Evolutionary conservation across 768 basidiomycete species (phyloP), one percentile per base, ranked within the genome.

Genomic region (Russula emetica): DNA sequence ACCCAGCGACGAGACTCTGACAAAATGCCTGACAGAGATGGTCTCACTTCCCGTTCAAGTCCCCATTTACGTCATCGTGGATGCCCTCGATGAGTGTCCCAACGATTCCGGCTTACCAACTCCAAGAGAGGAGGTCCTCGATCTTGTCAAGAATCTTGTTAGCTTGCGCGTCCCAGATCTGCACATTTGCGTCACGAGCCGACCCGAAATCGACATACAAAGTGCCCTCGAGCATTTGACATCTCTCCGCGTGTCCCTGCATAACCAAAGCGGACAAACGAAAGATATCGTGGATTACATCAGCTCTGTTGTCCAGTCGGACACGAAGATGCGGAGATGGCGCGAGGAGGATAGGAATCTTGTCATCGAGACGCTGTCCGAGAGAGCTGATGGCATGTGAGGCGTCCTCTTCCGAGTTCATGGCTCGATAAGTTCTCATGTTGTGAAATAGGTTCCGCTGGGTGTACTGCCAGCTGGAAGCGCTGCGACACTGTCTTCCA

Each of bases 261-360:
- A 65, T 9, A 18, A 51, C 1, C 52, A 61, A 34, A 45, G 24
- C 9, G 50, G 59, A 14, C 64, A 62, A n/a, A 55, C 28, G n/a
- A 24, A 55, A 11, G 64, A 55, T 28, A 51, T 65, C 20, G 8
- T 30, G 11, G 22, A 50, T 20, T 64, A 64, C 2, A 20, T 64
- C 52, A 22, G 9, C 2, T 53, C 53, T 0, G 60, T 49, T 1
- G 53, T 65, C 11, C n/a, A n/a, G n/a, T n/a, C n/a, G n/a, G n/a
- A n/a, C n/a, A n/a, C n/a, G n/a, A n/a, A n/a, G n/a, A n/a, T n/a
- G n/a, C n/a, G n/a, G n/a, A n/a, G n/a, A n/a, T n/a, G n/a, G n/a
- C n/a, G n/a, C n/a, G n/a, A n/a, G n/a, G n/a, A n/a, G n/a, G n/a
- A n/a, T n/a, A n/a, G n/a, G n/a, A n/a, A n/a, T n/a, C n/a, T n/a